Evolutionary conservation across 129 eudicot genomes (phyloP).

Genomic region (Heracleum sosnowskyi): DNA sequence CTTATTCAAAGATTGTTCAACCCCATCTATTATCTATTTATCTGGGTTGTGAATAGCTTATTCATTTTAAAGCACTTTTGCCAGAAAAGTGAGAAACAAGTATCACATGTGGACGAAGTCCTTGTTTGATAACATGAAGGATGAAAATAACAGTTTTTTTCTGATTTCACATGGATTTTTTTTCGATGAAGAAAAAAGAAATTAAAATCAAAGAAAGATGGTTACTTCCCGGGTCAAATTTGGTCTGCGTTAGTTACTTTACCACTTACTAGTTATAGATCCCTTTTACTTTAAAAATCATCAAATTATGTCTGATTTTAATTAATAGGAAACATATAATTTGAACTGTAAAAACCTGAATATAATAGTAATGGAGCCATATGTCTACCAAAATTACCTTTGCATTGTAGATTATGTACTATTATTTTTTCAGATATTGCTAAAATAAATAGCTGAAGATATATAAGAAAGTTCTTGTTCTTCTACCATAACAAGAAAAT

Average conservation of each 20-base stretch:
- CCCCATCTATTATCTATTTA: too few species aligned
- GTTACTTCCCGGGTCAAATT: not conserved
- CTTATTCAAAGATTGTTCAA: too few species aligned
- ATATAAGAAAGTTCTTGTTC: not conserved
- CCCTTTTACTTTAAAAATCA: not conserved
- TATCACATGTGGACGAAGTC: too few species aligned
- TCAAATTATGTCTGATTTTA: not conserved
- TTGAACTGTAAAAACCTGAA: not conserved
- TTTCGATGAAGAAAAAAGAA: not conserved
- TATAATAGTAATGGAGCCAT: not conserved
- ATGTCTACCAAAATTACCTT: not conserved
- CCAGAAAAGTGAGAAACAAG: too few species aligned
- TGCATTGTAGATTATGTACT: not conserved
- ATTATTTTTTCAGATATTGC: not conserved
- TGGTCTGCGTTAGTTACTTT: not conserved
- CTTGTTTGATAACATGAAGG: too few species aligned
- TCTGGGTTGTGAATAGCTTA: too few species aligned
- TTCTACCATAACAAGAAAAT: not conserved
- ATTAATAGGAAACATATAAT: not conserved
- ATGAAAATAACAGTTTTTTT: too few species aligned
- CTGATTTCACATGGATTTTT: not conserved
- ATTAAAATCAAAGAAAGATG: not conserved
- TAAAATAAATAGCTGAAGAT: not conserved
- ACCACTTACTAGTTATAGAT: not conserved
- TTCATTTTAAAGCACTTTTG: too few species aligned